A percentile compares a stretch with the other conserved stretches of the same genome.
Evolutionary conservation across 306 rosid genomes (phyloP).

Genomic region (Calophaca sinica): DNA sequence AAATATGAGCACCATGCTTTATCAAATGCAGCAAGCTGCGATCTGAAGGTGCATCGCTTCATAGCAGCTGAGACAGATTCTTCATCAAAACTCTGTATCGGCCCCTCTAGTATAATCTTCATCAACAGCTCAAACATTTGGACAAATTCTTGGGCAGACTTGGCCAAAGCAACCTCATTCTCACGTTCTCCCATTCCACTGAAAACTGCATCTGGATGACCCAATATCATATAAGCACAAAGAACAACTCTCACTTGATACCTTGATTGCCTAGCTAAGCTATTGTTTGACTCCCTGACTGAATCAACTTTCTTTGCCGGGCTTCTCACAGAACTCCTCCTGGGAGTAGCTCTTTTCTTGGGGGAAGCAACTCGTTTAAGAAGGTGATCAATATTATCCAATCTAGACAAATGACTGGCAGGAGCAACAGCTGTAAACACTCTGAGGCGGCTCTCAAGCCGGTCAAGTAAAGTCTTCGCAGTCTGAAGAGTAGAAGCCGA

Average conservation of each 20-base stretch:
- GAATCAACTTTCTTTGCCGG: conserved; percentile 56
- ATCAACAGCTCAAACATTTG: conserved; percentile 70
- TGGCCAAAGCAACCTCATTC: conserved; percentile 62
- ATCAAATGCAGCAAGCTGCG: conserved; percentile 87
- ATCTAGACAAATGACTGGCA: conserved; percentile 51
- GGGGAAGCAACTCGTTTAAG: conserved; percentile 87
- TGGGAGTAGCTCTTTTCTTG: conserved; percentile 71
- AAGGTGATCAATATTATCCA: conserved; percentile 93
- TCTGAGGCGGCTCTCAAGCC: conserved; percentile 81
- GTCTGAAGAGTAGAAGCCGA: conserved; percentile 78
- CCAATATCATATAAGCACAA: conserved; percentile 87
- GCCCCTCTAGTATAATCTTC: conserved; percentile 76
- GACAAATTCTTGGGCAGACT: conserved; percentile 79
- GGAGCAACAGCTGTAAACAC: conserved; percentile 63
- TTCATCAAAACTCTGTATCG: conserved; percentile 65
- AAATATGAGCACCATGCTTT: conserved; percentile 96
- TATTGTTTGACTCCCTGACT: conserved; percentile 50
- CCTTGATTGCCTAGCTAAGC: conserved; percentile 64
- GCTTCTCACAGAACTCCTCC: conserved; percentile 62
- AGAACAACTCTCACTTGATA: conserved; percentile 85
- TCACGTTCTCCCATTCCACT: conserved; percentile 84
- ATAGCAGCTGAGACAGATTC: conserved; percentile 56
- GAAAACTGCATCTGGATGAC: conserved; percentile 89
- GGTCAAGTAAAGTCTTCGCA: conserved; percentile 77
- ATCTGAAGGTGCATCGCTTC: conserved; percentile 74